phyloP scores from a whole-genome alignment of 176 grass and related monocot species.

The Triticum monococcum region DNA sequence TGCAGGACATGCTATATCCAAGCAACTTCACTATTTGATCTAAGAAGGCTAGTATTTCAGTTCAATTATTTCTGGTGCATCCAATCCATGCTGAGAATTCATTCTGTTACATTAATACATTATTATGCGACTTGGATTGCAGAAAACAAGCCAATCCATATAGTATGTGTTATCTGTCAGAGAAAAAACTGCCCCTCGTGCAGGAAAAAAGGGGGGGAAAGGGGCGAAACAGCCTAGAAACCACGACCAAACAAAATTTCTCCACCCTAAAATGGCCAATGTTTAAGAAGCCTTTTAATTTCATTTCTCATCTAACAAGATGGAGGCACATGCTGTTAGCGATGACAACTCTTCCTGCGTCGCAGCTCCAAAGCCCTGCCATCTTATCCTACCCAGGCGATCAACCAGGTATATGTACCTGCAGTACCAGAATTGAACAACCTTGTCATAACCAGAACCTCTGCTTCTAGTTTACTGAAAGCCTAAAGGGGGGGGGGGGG shows the following conservation, averaged over 20 bases:
- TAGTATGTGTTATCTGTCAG: not conserved
- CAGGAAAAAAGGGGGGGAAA: not conserved
- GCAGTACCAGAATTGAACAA: constrained; percentile 18
- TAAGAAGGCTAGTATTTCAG: not conserved
- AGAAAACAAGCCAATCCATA: not conserved
- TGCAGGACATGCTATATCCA: not conserved
- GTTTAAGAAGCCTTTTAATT: not conserved
- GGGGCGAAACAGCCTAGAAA: not conserved
- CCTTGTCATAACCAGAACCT: not conserved
- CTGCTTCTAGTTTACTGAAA: not conserved
- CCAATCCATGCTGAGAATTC: not conserved
- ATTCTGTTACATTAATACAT: not conserved
- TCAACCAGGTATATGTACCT: constrained; percentile 92
- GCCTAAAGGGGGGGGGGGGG: not conserved
- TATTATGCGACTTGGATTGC: not conserved
- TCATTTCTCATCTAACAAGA: constrained; percentile 78
- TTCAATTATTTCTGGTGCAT: not conserved
- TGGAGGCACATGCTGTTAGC: constrained; percentile 48
- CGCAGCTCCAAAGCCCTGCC: constrained; percentile 87
- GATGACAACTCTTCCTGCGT: constrained; percentile 68
- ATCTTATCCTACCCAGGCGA: constrained; percentile 72
- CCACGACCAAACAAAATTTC: not conserved
- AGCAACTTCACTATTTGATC: not conserved
- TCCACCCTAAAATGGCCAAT: not conserved
- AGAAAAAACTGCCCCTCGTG: not conserved